A percentile compares a stretch with the other conserved stretches of the same genome.
Conservation (phyloP, 306 rosid species). For the Cucurbita pepo region DNA sequence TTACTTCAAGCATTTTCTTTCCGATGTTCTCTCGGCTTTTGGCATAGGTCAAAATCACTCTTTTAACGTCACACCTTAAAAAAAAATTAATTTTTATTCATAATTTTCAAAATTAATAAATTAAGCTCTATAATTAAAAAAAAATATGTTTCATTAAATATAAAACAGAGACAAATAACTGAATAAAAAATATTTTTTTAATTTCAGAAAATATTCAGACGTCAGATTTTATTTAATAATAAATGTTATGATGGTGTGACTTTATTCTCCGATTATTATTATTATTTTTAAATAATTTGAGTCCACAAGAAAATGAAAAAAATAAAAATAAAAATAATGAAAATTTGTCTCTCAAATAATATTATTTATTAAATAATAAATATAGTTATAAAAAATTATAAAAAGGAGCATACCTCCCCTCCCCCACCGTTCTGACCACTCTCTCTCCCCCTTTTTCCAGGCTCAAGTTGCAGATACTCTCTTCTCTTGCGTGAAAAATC, state of each 20-base stretch:
- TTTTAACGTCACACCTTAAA: too few relatives aligned
- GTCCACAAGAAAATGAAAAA: background rate
- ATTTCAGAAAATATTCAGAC: background rate
- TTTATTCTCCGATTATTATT: background rate
- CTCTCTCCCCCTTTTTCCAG: conserved; percentile 2
- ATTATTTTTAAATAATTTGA: background rate
- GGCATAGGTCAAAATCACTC: too few relatives aligned
- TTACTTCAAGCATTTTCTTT: too few relatives aligned
- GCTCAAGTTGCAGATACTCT: conserved; percentile 8
- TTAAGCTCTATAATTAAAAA: too few relatives aligned
- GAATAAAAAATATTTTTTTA: background rate
- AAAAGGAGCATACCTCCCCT: background rate
- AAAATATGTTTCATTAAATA: too few relatives aligned
- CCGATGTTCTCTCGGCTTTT: too few relatives aligned
- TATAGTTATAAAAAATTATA: background rate
- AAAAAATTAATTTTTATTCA: too few relatives aligned
- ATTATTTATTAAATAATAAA: background rate
- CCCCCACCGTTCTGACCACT: background rate
- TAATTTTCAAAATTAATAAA: too few relatives aligned
- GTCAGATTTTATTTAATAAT: background rate
- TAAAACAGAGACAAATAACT: background rate
- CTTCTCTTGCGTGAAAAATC: conserved; percentile 6
- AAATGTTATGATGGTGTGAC: background rate
- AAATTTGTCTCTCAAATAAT: too few relatives aligned
- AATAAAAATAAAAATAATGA: background rate